These are phyloP conservation scores for Ramaria sp. DNA, from an alignment of 768 basidiomycete genomes.

Conservation along the genomic window DNA sequence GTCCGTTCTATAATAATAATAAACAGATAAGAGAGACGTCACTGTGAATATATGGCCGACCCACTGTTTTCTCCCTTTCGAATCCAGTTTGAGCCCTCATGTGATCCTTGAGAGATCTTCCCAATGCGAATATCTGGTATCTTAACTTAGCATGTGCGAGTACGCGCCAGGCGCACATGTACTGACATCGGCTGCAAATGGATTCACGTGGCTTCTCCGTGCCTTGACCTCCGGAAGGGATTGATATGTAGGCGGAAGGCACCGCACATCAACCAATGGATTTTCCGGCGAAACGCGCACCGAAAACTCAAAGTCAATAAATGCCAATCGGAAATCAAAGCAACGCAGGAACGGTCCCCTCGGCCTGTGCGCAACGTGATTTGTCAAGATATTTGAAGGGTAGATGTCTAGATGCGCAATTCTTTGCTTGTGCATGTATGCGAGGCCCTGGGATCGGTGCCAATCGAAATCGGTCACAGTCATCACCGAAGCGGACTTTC, in stretches of 20 bases:
- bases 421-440: constrained; percentile 1
- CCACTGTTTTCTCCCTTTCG: neutral
- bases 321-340: constrained; percentile 1
- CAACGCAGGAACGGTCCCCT: neutral
- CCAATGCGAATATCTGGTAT: neutral
- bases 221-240: neutral
- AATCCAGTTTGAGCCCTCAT: neutral
- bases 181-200: constrained; percentile 3
- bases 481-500: neutral
- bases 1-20: neutral
- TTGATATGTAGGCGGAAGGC: neutral
- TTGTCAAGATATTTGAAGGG: neutral
- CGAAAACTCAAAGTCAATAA: constrained; percentile 6
- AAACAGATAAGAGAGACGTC: neutral
- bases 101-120: constrained; percentile 1
- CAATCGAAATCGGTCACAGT: neutral
- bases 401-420: constrained; percentile 6
- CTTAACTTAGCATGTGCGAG: neutral
- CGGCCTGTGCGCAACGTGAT: neutral
- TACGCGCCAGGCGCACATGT: neutral
- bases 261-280: neutral
- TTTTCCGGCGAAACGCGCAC: neutral
- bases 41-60: neutral
- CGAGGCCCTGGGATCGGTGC: neutral
- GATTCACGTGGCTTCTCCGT: neutral